Conservation (phyloP, 257 asterid species). For the Cynanchum wilfordii region DNA sequence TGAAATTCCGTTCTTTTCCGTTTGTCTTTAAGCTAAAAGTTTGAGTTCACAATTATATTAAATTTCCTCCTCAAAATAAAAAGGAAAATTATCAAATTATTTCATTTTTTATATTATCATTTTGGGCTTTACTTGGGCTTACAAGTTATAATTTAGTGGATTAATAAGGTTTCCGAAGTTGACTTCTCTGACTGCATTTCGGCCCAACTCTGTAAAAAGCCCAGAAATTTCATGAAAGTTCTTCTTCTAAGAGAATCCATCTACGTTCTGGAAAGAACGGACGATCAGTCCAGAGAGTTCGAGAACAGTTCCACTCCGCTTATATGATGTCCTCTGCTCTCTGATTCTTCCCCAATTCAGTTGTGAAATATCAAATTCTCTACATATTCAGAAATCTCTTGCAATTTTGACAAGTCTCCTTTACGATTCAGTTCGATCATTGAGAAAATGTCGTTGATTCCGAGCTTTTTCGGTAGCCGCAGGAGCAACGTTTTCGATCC, state of each 20-base stretch:
- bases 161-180: no score
- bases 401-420: neutral
- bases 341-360: neutral
- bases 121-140: no score
- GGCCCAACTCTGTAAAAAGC: neutral
- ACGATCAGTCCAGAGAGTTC: neutral
- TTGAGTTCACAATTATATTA: no score
- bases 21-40: no score
- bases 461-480: slow-evolving; percentile 13
- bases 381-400: no score
- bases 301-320: neutral
- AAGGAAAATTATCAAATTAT: no score
- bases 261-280: neutral
- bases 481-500: slow-evolving; percentile 11
- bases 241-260: neutral
- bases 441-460: slow-evolving; percentile 17
- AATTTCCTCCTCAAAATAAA: no score
- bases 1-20: no score
- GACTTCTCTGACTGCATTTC: neutral
- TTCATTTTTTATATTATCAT: no score
- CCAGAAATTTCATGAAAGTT: neutral
- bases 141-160: no score
- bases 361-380: no score
- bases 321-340: neutral
- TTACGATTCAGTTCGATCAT: neutral